Evolutionary conservation across 73 alveolate species (phyloP), one percentile per base, ranked within the genome.

Genomic region (Stentor roeselii): DNA sequence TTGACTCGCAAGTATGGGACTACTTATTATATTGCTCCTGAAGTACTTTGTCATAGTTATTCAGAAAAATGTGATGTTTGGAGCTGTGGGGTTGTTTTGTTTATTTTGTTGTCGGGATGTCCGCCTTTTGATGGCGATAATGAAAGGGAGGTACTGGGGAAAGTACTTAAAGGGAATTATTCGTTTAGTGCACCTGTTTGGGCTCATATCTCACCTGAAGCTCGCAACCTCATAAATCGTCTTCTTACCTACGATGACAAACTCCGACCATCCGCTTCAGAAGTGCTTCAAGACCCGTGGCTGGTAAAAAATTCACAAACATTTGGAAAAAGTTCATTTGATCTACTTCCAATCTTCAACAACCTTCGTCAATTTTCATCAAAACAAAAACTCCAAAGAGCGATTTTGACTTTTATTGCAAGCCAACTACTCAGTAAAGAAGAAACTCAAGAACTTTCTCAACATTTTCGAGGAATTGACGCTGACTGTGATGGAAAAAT

Each of bases 361-460:
- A 80, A 60, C 90, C 91, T 95, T 87, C 84, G 91, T 42, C 87
- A 78, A 82, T 95, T 95, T 90, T 60, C 94, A 34, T 97, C 97
- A 42, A 89, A 91, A 58, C 91, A 92, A 67, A 95, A 95, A 89
- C 93, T 95, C 60, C 91, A 95, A 59, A 89, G 92, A 31, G 99
- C 98, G 27, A 95, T 93, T 82, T 86, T 88, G 60, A 92, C 98
- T 32, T 95, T 94, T 92, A 95, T 95, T 59, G 96, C 95, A 36
- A 82, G 91, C 77, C 96, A 95, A 83, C 91, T 95, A 78, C 86
- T 91, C 85, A 75, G 90, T 78, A 93, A 93, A 84, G 94, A 86
- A 40, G 97, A 95, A 88, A 85, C 37, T 67, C 14, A 91, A 74
- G 82, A 83, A 84, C 87, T 95, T 83, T 88, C 93, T 35, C 91